A percentile compares a stretch with the other conserved stretches of the same genome.
Evolutionary conservation across 2,329 filamentous ascomycete species (phyloP).

Genomic region (Trichoderma afroharzianum): DNA sequence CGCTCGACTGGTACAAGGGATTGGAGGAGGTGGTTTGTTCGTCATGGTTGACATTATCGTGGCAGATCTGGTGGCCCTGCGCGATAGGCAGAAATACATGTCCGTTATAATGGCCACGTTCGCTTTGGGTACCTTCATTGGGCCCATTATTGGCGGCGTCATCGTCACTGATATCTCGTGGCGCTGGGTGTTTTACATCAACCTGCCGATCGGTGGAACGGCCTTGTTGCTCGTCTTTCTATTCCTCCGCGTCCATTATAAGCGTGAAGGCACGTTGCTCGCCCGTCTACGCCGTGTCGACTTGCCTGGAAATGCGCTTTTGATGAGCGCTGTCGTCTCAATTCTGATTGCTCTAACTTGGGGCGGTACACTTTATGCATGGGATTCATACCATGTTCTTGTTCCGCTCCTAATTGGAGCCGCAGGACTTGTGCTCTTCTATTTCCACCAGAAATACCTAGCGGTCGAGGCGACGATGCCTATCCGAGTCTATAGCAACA

Average conservation of each 20-base stretch:
- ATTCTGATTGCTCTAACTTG: neutral
- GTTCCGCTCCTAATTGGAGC: neutral
- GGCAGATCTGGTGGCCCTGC: neutral
- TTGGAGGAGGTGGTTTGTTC: neutral
- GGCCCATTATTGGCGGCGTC: neutral
- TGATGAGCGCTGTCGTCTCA: neutral
- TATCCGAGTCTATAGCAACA: neutral
- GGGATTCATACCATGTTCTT: neutral
- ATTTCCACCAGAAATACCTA: neutral
- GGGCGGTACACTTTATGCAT: neutral
- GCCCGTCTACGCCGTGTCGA: neutral
- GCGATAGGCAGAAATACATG: neutral
- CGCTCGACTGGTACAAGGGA: neutral
- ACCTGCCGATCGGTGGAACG: neutral
- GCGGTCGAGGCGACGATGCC: neutral
- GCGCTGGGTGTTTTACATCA: neutral
- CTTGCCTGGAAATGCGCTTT: neutral
- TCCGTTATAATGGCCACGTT: neutral
- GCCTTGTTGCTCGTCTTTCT: neutral
- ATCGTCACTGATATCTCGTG: neutral
- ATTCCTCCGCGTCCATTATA: neutral
- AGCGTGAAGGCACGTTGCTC: neutral
- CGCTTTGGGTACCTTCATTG: neutral
- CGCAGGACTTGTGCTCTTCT: neutral
- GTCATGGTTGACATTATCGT: neutral